Evolutionary conservation across 202 grass and related monocot species (phyloP), one percentile per base, ranked within the genome.

Genomic region (Zoysia matrella): DNA sequence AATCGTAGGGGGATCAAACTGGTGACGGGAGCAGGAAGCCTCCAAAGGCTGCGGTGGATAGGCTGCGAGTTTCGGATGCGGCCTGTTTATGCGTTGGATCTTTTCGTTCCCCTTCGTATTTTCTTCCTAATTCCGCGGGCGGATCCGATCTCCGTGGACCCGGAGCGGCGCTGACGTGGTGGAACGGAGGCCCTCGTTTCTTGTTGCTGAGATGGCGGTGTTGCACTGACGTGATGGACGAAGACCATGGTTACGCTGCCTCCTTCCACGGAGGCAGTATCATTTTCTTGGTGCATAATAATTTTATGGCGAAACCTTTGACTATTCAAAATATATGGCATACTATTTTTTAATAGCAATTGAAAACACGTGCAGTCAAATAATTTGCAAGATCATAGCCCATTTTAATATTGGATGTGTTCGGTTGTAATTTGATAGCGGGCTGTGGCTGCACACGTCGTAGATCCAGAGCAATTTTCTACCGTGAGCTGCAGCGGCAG

Each of bases 111-210:
- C n/a, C 15, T 30, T 18, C 2, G 66, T 0, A 69, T 52, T 60
- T 60, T 43, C 11, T 43, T 15, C 13, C 13, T 61, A 40, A 3
- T 6, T 7, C 2, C 39, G 11, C 1, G 30, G 16, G 7, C 8
- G 0, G 57, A 45, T 50, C 18, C 16, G n/a, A 30, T 6, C 43
- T 4, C 44, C 58, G 46, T 77, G 11, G 60, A 49, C 14, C 3
- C 15, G 51, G 14, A 36, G 70, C 40, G 54, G 71, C 8, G 69
- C 84, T 81, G 77, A 86, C 70, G 46, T 86, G 58, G 3, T 58
- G 55, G 7, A 52, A 52, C 10, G 2, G 10, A 1, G 12, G 11
- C 1, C 2, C 53, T 12, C 5, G 30, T 5, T 13, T 55, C 53
- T 1, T 0, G 53, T 55, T 55, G 53, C 53, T 55, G 53, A 1